Evolutionary conservation across 139 green algal genomes (phyloP).

Genomic region (Dunaliella sp.): DNA sequence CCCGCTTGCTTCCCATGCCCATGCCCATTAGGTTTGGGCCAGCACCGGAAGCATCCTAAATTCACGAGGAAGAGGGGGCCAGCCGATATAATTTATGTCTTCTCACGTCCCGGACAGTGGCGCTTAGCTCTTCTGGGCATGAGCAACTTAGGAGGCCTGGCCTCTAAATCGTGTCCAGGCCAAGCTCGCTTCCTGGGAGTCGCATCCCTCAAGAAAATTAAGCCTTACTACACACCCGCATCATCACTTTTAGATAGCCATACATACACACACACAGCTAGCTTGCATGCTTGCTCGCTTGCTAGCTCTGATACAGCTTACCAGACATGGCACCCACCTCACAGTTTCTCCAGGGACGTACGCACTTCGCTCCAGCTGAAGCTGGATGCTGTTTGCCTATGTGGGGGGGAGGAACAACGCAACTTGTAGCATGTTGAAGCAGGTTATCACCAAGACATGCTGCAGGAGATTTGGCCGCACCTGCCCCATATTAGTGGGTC

Average conservation of each 20-base stretch:
- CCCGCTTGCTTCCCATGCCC: no score
- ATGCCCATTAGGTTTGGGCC: no score
- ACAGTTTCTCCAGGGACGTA: not conserved
- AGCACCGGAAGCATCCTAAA: no score
- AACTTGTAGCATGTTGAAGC: no score
- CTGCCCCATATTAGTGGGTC: no score
- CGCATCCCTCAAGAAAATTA: not conserved
- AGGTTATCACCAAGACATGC: no score
- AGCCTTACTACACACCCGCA: no score
- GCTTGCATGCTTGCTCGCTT: not conserved
- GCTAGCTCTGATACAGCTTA: not conserved
- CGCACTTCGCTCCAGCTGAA: not conserved
- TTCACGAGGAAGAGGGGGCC: no score
- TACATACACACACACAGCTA: not conserved
- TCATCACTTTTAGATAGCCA: not conserved
- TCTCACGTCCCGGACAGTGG: no score
- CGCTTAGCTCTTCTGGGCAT: no score
- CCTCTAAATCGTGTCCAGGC: not conserved
- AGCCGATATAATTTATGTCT: no score
- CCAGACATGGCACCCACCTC: not conserved
- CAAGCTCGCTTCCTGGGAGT: not conserved
- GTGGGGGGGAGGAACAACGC: not conserved
- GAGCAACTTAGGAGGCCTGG: not conserved
- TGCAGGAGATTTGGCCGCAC: no score
- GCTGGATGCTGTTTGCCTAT: not conserved